phyloP scores from a whole-genome alignment of 2,329 filamentous ascomycete species.

The Aspergillus glaucus region DNA sequence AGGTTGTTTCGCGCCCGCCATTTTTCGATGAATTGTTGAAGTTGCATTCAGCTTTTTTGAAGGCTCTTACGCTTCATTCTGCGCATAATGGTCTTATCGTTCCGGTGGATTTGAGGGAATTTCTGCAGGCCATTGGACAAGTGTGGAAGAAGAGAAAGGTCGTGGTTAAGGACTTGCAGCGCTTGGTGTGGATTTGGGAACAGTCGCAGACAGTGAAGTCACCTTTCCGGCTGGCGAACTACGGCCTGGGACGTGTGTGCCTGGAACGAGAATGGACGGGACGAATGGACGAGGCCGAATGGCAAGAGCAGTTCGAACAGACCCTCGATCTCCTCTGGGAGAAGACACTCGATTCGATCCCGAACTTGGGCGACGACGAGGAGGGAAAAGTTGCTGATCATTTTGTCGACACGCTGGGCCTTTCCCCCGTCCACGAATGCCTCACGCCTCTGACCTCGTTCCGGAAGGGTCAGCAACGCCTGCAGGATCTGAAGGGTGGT shows the following conservation, averaged over 20 bases:
- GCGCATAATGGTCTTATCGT: constrained; percentile 60
- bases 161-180: constrained; percentile 58
- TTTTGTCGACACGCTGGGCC: constrained; percentile 27
- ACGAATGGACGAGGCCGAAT: constrained; percentile 34
- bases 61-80: constrained; percentile 61
- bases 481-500: constrained; percentile 36
- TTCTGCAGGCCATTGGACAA: constrained; percentile 58
- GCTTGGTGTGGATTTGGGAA: constrained; percentile 59
- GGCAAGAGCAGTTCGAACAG: constrained; percentile 47
- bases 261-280: constrained; percentile 21
- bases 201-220: constrained; percentile 14
- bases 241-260: constrained; percentile 35
- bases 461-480: constrained; percentile 34
- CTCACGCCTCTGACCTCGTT: constrained; percentile 29
- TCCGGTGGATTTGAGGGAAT: constrained; percentile 57
- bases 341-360: constrained; percentile 24
- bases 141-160: constrained; percentile 69
- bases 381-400: constrained; percentile 27
- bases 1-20: constrained; percentile 11
- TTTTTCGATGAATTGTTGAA: constrained; percentile 50
- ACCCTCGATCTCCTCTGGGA: constrained; percentile 43
- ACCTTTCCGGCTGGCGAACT: constrained; percentile 35
- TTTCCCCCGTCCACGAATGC: constrained; percentile 32
- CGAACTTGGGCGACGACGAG: constrained; percentile 12
- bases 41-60: constrained; percentile 62